phyloP scores from a whole-genome alignment of 805 yeast species.

The Sugiyamaella smithiae region DNA sequence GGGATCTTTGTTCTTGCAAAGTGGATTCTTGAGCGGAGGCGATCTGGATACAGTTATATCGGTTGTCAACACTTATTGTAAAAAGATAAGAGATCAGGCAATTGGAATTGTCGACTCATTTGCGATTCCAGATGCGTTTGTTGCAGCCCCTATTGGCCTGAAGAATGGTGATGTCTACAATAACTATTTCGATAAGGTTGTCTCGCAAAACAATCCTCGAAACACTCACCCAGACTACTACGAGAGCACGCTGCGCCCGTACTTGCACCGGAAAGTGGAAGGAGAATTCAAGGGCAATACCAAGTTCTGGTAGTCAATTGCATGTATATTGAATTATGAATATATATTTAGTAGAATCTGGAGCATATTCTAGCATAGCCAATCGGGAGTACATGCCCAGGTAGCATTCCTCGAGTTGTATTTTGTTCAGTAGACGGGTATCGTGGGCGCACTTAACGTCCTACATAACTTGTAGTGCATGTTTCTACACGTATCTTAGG shows the following conservation, averaged over 20 bases:
- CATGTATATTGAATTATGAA: too few species aligned
- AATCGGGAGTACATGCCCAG: too few species aligned
- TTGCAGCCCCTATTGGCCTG: slow-evolving; percentile 78
- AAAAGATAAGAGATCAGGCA: slow-evolving; percentile 59
- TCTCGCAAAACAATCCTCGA: slow-evolving; percentile 44
- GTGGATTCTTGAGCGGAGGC: slow-evolving; percentile 51
- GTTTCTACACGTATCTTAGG: too few species aligned
- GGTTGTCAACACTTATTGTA: slow-evolving; percentile 46
- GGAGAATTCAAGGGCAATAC: not conserved
- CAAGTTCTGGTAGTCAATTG: slow-evolving; percentile 1
- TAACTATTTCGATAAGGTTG: slow-evolving; percentile 63
- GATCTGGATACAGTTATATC: slow-evolving; percentile 44
- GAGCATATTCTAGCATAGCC: too few species aligned
- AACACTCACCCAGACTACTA: slow-evolving; percentile 60
- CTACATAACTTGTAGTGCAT: too few species aligned
- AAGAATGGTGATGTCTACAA: slow-evolving; percentile 81
- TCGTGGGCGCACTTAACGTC: too few species aligned
- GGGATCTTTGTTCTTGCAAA: slow-evolving; percentile 68
- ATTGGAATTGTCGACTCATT: slow-evolving; percentile 81
- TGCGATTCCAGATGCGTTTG: slow-evolving; percentile 71
- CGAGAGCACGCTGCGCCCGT: slow-evolving; percentile 35
- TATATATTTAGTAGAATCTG: too few species aligned
- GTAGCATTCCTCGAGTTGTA: too few species aligned
- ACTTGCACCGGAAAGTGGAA: slow-evolving; percentile 28
- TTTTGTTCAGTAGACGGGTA: too few species aligned